Evolutionary conservation across 2,329 filamentous ascomycete genomes (phyloP).

Genomic region (Mariannaea elegans): DNA sequence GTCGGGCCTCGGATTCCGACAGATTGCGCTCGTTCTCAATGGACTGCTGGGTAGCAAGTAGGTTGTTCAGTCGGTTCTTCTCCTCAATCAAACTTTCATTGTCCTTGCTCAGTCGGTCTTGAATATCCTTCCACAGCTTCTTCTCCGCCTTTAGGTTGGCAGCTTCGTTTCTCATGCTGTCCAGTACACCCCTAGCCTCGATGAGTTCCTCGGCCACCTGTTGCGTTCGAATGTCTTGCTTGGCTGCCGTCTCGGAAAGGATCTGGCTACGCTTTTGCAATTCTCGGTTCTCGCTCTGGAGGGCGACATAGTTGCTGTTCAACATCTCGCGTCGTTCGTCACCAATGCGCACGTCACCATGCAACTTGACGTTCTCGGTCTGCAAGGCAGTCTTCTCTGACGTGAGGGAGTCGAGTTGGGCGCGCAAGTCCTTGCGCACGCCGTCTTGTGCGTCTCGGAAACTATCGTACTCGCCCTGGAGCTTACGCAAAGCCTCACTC

Average conservation of each 20-base stretch:
- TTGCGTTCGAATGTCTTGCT: constrained; percentile 89
- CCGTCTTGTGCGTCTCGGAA: constrained; percentile 86
- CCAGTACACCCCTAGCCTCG: constrained; percentile 81
- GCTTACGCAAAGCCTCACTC: constrained; percentile 81
- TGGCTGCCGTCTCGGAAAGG: constrained; percentile 83
- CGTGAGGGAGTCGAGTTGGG: constrained; percentile 84
- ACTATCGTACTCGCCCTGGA: constrained; percentile 89
- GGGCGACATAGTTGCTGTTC: constrained; percentile 83
- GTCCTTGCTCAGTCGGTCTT: constrained; percentile 86
- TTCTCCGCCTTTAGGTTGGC: constrained; percentile 96
- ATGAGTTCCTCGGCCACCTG: constrained; percentile 94
- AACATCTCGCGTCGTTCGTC: constrained; percentile 89
- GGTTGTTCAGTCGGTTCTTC: constrained; percentile 81
- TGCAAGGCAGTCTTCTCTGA: constrained; percentile 85
- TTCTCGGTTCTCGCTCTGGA: constrained; percentile 86
- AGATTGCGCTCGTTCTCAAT: constrained; percentile 93
- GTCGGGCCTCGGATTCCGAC: constrained; percentile 80
- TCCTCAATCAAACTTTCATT: constrained; percentile 88
- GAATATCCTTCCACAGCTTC: constrained; percentile 92
- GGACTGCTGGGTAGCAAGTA: constrained; percentile 85
- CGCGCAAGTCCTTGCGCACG: constrained; percentile 82
- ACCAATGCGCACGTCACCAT: constrained; percentile 83
- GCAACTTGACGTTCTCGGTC: constrained; percentile 80
- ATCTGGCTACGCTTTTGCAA: constrained; percentile 83
- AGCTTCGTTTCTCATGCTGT: constrained; percentile 89